phyloP scores from a whole-genome alignment of 768 basidiomycete species.

The Boletales sp. region DNA sequence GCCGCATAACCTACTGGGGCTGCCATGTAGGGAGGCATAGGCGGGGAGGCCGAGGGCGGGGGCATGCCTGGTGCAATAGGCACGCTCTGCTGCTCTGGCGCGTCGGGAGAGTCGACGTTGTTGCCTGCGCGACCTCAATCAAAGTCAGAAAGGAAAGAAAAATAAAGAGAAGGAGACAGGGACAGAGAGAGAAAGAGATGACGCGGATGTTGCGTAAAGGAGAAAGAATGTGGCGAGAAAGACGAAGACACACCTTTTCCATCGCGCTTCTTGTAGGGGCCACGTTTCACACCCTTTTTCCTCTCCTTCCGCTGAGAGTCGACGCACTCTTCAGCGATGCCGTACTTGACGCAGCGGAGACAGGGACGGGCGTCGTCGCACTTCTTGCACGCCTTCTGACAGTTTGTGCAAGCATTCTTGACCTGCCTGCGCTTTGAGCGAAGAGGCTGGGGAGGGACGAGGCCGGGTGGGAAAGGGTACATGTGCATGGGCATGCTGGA shows the following conservation, averaged over 20 bases:
- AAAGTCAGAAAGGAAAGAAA: slow-evolving; percentile 39
- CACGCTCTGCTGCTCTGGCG: slow-evolving; percentile 40
- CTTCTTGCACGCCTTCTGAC: slow-evolving; percentile 90
- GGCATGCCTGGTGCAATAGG: slow-evolving; percentile 40
- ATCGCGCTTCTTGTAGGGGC: slow-evolving; percentile 95
- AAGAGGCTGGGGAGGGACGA: slow-evolving; percentile 44
- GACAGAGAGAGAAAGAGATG: neutral
- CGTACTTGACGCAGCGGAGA: slow-evolving; percentile 89
- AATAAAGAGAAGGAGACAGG: neutral
- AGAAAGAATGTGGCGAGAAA: slow-evolving; percentile 23
- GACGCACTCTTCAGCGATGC: slow-evolving; percentile 79
- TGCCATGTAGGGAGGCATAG: slow-evolving; percentile 48
- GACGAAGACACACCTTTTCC: slow-evolving; percentile 64
- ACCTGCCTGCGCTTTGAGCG: slow-evolving; percentile 82
- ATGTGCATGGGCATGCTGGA: slow-evolving; percentile 62
- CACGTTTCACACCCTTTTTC: slow-evolving; percentile 82
- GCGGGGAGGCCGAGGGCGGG: slow-evolving; percentile 44
- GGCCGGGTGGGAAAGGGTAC: slow-evolving; percentile 59
- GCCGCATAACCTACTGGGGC: slow-evolving; percentile 50
- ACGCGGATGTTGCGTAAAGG: slow-evolving; percentile 12
- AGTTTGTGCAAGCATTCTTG: slow-evolving; percentile 89
- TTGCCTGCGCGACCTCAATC: slow-evolving; percentile 56
- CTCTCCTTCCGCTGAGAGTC: slow-evolving; percentile 92
- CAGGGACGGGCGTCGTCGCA: slow-evolving; percentile 91
- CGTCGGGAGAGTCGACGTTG: slow-evolving; percentile 45